Base-by-base conservation (phyloP, 768 basidiomycete genomes). In the Megacollybia marginata region DNA sequence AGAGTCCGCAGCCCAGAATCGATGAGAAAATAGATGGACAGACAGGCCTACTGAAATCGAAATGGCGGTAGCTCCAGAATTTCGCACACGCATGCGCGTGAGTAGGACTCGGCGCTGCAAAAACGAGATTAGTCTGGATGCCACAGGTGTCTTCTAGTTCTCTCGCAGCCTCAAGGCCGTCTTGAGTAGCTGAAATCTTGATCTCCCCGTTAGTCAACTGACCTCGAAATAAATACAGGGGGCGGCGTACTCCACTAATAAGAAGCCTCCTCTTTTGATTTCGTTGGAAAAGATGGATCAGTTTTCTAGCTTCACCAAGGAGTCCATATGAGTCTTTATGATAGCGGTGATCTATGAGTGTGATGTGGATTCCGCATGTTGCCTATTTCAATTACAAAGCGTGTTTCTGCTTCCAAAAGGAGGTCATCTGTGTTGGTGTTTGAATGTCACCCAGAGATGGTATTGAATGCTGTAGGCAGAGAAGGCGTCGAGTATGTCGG, bases 151-250 rank as follows among this genome's bases (percentile, higher is more conserved):
- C 53, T 33, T 65, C 61, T 10, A 83, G 69, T 46, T 58, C 55
- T 20, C 57, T 61, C 0, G 79, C 72, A 6, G 82, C 81, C 20
- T 51, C 47, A 11, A 83, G 68, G 13, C 82, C 83, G 28, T 65
- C 65, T 33, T 74, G 69, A 1, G 81, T 83, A 5, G 81, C 80
- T 31, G 81, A 78, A 35, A 84, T 71, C 81, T 83, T 32, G 6
- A 16, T 28, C 23, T 28, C 23, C 23, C 23, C 23, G 23, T 28
- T 28, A 28, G 23, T 28, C 23, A 28, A 28, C 23, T 28, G 23
- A 28, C 23, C 23, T 28, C 23, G 23, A 28, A 28, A 3, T 6
- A 28, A 28, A 28, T 6, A 28, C 23, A 9, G 46, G 23, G 23
- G 52, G 46, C 43, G 51, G 62, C 75, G 55, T 55, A 83, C n/a